phyloP scores from a whole-genome alignment of 163 green algal genomes.

The Dunaliella salina region DNA sequence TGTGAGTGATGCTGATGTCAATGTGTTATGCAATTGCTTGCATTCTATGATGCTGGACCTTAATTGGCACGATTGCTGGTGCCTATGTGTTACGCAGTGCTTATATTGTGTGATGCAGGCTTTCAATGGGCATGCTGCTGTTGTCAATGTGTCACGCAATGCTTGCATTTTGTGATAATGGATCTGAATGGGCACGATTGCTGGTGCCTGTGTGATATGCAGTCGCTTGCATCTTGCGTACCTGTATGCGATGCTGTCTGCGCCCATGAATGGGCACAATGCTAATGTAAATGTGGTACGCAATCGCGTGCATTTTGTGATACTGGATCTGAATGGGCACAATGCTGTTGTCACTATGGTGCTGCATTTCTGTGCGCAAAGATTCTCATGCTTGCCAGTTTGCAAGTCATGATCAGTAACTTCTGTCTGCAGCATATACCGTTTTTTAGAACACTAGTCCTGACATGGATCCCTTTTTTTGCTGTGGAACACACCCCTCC shows the following conservation, averaged over 20 bases:
- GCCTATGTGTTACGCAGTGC: slow-evolving; percentile 18
- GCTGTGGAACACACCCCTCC: no score
- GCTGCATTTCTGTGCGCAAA: neutral
- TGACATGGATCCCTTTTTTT: no score
- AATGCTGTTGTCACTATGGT: neutral
- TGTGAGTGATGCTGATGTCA: slow-evolving; percentile 15
- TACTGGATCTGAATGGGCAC: neutral
- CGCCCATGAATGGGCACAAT: slow-evolving; percentile 18
- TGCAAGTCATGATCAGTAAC: no score
- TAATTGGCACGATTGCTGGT: no score
- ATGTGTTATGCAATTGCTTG: neutral
- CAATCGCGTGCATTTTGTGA: no score
- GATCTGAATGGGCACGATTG: no score
- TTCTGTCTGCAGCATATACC: no score
- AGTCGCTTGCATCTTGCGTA: slow-evolving; percentile 45
- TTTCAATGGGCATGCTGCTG: slow-evolving; percentile 14
- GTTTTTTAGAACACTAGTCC: no score
- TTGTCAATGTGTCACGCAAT: slow-evolving; percentile 22
- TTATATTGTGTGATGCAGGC: slow-evolving; percentile 46
- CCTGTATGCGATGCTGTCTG: no score
- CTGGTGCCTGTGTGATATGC: neutral
- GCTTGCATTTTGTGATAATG: no score
- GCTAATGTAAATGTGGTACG: slow-evolving; percentile 16
- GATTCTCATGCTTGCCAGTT: no score
- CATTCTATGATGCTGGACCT: no score